Evolutionary conservation across 1,139 yeast species (phyloP).

Genomic region (Hansenula sp.): DNA sequence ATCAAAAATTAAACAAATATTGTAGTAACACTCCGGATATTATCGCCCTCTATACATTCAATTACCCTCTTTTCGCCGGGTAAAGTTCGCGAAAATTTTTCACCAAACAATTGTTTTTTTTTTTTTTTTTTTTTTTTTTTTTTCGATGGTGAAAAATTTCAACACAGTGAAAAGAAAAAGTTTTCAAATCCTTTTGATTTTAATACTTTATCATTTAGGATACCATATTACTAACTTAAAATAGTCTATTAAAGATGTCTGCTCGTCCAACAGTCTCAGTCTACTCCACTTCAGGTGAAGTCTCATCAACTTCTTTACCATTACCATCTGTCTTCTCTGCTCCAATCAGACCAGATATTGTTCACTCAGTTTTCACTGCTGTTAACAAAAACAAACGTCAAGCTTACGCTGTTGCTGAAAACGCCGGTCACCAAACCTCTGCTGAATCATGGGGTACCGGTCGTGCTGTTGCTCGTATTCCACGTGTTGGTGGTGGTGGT

Average conservation of each 20-base stretch:
- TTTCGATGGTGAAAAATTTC: not conserved
- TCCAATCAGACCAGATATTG: slow-evolving; percentile 99
- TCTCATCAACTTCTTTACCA: slow-evolving; percentile 79
- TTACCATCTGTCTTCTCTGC: slow-evolving; percentile 99
- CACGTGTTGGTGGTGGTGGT: slow-evolving; percentile 99
- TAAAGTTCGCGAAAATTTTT: no score
- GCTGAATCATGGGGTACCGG: slow-evolving; percentile 99
- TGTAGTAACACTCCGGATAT: not conserved
- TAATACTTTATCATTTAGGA: not conserved
- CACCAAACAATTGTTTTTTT: not conserved
- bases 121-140: not conserved
- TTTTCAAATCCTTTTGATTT: not conserved
- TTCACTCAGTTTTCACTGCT: slow-evolving; percentile 97
- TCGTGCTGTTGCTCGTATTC: slow-evolving; percentile 99
- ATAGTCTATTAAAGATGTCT: slow-evolving; percentile 24
- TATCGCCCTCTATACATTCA: no score
- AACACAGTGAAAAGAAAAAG: not conserved
- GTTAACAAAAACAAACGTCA: slow-evolving; percentile 99
- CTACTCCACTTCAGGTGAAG: slow-evolving; percentile 83
- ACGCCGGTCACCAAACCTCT: slow-evolving; percentile 99
- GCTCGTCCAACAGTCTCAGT: slow-evolving; percentile 96
- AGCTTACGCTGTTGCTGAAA: slow-evolving; percentile 98
- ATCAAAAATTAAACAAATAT: not conserved
- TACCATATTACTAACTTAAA: slow-evolving; percentile 2
- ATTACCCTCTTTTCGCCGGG: not conserved